Base-by-base conservation (phyloP, 768 basidiomycete species). In the Termitomyces titanicus region DNA sequence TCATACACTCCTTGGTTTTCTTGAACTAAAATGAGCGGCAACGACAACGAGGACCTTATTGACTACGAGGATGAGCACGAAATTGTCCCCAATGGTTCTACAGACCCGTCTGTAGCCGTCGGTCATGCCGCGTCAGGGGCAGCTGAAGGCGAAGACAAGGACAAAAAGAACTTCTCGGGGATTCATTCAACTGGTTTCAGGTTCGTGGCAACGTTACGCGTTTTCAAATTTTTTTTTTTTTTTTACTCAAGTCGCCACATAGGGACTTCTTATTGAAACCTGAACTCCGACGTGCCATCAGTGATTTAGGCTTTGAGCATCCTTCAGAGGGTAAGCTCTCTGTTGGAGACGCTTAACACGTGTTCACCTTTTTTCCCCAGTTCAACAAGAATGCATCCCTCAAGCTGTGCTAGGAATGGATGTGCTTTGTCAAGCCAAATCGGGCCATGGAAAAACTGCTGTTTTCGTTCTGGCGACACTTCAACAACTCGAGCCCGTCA, bases 151-250 rank as follows among this genome's bases (percentile, higher is more conserved):
- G 84, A 75, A 60, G 89, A 87, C 63, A 92, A 90, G 73, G 90
- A 92, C 64, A 93, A 94, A 81, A 96, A 95, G 84, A 97, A 96
- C 72, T 98, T 96, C 68, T 96, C 97, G 57, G 97, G 97, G 29
- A 98, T 99, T 66, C 97, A 99, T 79, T 95, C 95, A n/a, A 99
- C 97, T 59, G 97, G 97, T 55, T 99, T 99, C 77, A 85, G 97
- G 95, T 95, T 54, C 54, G 84, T 68, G 39, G 9, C 13, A 17
- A 20, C 40, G 7, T 5, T 42, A 17, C 29, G 53, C 20, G 49
- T 39, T 53, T 35, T 15, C 27, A 42, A 20, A 56, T 38, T 35
- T 53, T 25, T 33, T 18, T 47, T 18, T 47, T 42, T 42, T 50
- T 58, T 64, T 64, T 63, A 47, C 60, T 52, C 20, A 18, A 39